Evolutionary conservation across 495 filamentous ascomycete species (phyloP).

Genomic region (Peziza echinospora): DNA sequence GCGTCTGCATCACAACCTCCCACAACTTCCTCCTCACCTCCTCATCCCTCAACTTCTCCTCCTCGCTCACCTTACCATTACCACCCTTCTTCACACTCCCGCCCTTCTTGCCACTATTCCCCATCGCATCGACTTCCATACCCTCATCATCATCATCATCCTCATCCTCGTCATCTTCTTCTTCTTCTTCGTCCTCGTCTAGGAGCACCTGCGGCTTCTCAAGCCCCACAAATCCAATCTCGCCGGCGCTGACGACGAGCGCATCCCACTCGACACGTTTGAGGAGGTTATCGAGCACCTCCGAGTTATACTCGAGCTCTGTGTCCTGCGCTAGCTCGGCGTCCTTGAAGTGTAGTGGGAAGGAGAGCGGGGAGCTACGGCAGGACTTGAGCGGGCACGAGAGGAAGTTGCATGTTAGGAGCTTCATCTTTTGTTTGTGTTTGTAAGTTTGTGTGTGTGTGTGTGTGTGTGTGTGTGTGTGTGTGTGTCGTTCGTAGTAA

Average conservation of each 20-base stretch:
- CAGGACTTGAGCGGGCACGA: slow-evolving; percentile 89
- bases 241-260: slow-evolving; percentile 46
- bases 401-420: slow-evolving; percentile 91
- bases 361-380: slow-evolving; percentile 53
- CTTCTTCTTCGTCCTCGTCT: background rate
- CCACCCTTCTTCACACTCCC: no score
- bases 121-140: no score
- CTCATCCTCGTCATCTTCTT: slow-evolving; percentile 6
- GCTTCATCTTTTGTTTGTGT: slow-evolving; percentile 48
- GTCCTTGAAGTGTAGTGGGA: slow-evolving; percentile 77
- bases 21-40: slow-evolving; percentile 67
- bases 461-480: background rate
- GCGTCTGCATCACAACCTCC: slow-evolving; percentile 41
- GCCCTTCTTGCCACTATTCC: no score
- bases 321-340: slow-evolving; percentile 59
- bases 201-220: slow-evolving; percentile 27
- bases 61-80: slow-evolving; percentile 32
- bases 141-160: no score
- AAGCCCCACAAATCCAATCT: slow-evolving; percentile 71
- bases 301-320: slow-evolving; percentile 54
- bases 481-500: no score
- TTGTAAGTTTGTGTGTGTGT: no score
- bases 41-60: slow-evolving; percentile 41
- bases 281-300: slow-evolving; percentile 60
- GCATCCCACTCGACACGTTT: slow-evolving; percentile 76